Evolutionary conservation across 805 yeast genomes (phyloP).

Genomic region (Starmera dryadoides): DNA sequence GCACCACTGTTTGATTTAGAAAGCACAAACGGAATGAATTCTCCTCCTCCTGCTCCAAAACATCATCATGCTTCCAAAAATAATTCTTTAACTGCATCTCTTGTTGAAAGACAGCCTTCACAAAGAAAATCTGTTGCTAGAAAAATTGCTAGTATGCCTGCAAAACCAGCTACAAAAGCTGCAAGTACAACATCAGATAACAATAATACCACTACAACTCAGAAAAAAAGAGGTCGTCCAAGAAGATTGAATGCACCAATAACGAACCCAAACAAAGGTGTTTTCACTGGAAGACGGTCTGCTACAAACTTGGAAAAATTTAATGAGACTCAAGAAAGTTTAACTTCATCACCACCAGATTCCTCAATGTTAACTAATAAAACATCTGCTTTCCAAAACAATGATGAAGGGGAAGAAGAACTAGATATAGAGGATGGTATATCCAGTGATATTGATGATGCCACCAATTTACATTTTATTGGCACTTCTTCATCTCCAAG

Average conservation of each 20-base stretch:
- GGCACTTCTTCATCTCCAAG: conserved; percentile 39
- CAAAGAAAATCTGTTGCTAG: conserved; percentile 14
- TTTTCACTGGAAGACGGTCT: conserved; percentile 12
- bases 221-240: conserved; percentile 21
- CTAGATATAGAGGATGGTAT: conserved; percentile 27
- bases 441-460: conserved; percentile 26
- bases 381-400: background rate
- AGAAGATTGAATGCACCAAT: conserved; percentile 10
- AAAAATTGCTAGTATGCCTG: conserved; percentile 19
- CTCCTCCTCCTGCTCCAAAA: conserved; percentile 58
- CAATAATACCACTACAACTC: conserved; percentile 1
- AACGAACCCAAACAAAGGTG: conserved; percentile 17
- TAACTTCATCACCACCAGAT: conserved; percentile 4
- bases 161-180: background rate
- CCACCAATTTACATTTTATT: background rate
- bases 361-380: background rate
- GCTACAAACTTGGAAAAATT: background rate
- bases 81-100: conserved; percentile 7
- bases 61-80: conserved; percentile 53
- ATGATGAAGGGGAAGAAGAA: conserved; percentile 11
- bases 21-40: conserved; percentile 38
- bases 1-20: conserved; percentile 59
- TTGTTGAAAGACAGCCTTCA: conserved; percentile 5
- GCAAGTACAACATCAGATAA: background rate
- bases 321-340: background rate